Percentiles rank a stretch among this genome's conserved stretches.
These are phyloP conservation scores for Microcyclosporella mali DNA, from an alignment of 2,329 filamentous ascomycete species.

Conservation along the genomic window DNA sequence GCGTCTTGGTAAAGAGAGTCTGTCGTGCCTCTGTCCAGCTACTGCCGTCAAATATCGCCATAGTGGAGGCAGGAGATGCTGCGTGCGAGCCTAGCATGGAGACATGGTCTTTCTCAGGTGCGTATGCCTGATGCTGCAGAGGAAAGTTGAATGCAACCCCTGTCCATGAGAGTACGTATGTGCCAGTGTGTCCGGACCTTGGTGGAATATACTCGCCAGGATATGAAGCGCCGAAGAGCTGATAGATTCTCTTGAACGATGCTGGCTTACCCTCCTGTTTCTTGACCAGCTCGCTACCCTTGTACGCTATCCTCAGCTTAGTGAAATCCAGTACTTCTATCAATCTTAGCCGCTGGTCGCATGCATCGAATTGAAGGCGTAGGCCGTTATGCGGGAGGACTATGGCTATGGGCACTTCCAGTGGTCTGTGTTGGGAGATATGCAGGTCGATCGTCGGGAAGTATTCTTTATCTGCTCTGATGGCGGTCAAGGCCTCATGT, in stretches of 20 bases:
- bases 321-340: constrained; percentile 90
- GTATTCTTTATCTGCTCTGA: constrained; percentile 78
- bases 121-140: constrained; percentile 67
- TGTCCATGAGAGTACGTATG: constrained; percentile 88
- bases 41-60: constrained; percentile 84
- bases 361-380: constrained; percentile 85
- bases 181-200: constrained; percentile 53
- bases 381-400: constrained; percentile 78
- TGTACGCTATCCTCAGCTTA: constrained; percentile 77
- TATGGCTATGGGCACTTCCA: constrained; percentile 68
- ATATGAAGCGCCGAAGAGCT: constrained; percentile 90
- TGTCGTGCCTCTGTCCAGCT: constrained; percentile 83
- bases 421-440: constrained; percentile 69
- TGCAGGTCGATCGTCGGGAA: constrained; percentile 79
- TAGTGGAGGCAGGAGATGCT: constrained; percentile 69
- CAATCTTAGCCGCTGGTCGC: constrained; percentile 82
- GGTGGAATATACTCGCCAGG: constrained; percentile 83
- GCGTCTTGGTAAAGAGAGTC: constrained; percentile 66
- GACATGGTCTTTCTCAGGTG: constrained; percentile 72
- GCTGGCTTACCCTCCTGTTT: constrained; percentile 36
- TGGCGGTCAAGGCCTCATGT: constrained; percentile 77
- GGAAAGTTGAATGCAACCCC: constrained; percentile 91
- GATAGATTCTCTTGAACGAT: constrained; percentile 56
- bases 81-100: constrained; percentile 73
- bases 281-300: constrained; percentile 71